Percentiles rank a stretch among this genome's conserved stretches.
These are phyloP conservation scores for Blastobotrys malaysiensis DNA, from an alignment of 1,139 yeast species.

Conservation along the genomic window DNA sequence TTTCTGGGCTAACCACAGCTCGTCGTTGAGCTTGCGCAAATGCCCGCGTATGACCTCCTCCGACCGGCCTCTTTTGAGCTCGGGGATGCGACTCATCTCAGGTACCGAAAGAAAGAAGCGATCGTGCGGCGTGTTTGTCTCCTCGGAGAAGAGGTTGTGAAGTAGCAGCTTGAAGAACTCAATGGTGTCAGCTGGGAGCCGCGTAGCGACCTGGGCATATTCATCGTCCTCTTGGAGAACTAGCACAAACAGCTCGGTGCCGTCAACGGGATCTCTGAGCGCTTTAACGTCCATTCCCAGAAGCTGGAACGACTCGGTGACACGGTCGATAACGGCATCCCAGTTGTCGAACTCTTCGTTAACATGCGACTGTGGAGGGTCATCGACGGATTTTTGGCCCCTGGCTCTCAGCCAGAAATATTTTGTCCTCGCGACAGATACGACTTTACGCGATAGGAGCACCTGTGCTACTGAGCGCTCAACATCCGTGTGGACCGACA, in stretches of 20 bases:
- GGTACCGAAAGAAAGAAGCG: background rate
- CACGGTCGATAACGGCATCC: background rate
- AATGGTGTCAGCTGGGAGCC: background rate
- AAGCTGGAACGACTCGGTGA: background rate
- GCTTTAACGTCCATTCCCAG: background rate
- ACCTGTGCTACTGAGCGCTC: background rate
- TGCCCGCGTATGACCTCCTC: background rate
- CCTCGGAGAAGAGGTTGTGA: background rate
- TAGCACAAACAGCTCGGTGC: background rate
- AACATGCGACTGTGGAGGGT: background rate
- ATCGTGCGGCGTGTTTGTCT: background rate
- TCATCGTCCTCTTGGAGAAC: background rate
- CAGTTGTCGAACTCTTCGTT: background rate
- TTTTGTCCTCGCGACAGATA: background rate
- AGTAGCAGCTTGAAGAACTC: background rate
- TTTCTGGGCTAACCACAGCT: background rate
- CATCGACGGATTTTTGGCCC: background rate
- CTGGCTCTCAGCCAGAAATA: background rate
- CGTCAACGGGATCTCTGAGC: background rate
- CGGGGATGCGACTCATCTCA: background rate
- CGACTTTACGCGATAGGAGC: background rate
- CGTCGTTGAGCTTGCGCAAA: background rate
- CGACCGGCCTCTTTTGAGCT: background rate
- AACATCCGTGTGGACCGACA: background rate
- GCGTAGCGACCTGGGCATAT: background rate